Base-by-base conservation (phyloP, 2,329 filamentous ascomycete genomes). In the Xylariaceae sp. region DNA sequence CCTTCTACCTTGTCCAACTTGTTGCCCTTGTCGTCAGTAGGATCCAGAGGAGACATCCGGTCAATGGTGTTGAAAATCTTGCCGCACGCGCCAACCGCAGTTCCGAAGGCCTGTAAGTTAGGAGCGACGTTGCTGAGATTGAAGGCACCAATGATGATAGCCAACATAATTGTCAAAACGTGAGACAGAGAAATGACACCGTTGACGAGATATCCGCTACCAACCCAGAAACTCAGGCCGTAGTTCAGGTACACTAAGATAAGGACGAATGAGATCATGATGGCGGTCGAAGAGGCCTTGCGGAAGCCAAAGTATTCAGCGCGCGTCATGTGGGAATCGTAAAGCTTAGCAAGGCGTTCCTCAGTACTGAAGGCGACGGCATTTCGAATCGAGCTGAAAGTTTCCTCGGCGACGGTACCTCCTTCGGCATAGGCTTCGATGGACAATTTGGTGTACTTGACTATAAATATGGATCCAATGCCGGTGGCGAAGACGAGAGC, bases 31-130 rank as follows among this genome's bases (percentile, higher is more conserved):
- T 84, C 77, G 2, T 77, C 79, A 5, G 80, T 80, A 0, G 92
- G 83, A 60, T 98, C 87, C 38, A 97, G 74, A 0, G 92, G 90
- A 0, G 93, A 96, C 3, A 71, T 60, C 42, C 93, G 85, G 65
- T 97, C 92, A 55, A 97, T 97, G 2, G 91, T 96, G 62, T 83
- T 86, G 71, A 86, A 96, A 52, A 98, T 95, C 72, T 97, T 97
- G 44, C 81, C 79, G 3, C 88, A 90, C 2, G 93, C 92, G 23
- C 88, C 88, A 5, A 94, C 71, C 32, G 83, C 87, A 12, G 84
- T 88, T 2, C 85, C 87, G 57, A 97, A 95, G 23, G 92, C 88
- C 64, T 95, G 88, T 3, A 85, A 68, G 58, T 96, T 89, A 1
- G 93, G 90, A 0, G 85, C 84, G 25, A 95, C 83, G 55, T 93